These are phyloP conservation scores for Pilobolus umbonatus DNA, from an alignment of 192 early-diverging fungal genomes.

Conservation along the genomic window DNA sequence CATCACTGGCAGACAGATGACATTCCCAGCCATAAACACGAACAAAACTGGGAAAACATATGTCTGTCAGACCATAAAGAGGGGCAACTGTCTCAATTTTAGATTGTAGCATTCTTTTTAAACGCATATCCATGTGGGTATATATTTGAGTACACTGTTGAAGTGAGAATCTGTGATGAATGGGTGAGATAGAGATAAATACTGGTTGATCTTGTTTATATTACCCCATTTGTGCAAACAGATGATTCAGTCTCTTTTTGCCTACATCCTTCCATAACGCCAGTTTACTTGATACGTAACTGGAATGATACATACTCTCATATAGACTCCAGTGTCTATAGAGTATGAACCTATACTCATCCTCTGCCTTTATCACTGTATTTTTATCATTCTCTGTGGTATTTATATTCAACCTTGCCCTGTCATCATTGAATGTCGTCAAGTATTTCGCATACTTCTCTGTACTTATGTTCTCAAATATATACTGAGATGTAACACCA, in stretches of 20 bases:
- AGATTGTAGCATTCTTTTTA: slow-evolving; percentile 60
- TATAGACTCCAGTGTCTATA: slow-evolving; percentile 90
- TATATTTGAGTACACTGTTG: slow-evolving; percentile 74
- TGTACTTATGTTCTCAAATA: slow-evolving; percentile 67
- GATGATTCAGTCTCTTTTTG: slow-evolving; percentile 67
- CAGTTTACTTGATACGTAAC: slow-evolving; percentile 80
- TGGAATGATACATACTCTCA: slow-evolving; percentile 82
- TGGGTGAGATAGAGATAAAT: background rate
- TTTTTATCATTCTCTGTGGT: slow-evolving; percentile 35
- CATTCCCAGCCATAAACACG: slow-evolving; percentile 67
- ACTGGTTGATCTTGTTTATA: background rate
- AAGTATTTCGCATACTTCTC: slow-evolving; percentile 62
- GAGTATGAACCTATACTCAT: slow-evolving; percentile 85
- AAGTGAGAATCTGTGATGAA: slow-evolving; percentile 61
- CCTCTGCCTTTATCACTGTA: slow-evolving; percentile 49
- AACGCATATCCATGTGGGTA: slow-evolving; percentile 70
- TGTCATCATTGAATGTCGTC: slow-evolving; percentile 63
- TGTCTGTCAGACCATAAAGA: slow-evolving; percentile 74
- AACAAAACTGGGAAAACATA: slow-evolving; percentile 75
- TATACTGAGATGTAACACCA: slow-evolving; percentile 74
- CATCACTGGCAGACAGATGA: slow-evolving; percentile 72
- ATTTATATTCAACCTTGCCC: slow-evolving; percentile 47
- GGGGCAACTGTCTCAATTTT: slow-evolving; percentile 68
- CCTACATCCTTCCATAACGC: slow-evolving; percentile 88
- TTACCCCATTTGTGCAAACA: slow-evolving; percentile 90